Base-by-base conservation (phyloP, 495 filamentous ascomycete genomes). In the Penicillium taxi region DNA sequence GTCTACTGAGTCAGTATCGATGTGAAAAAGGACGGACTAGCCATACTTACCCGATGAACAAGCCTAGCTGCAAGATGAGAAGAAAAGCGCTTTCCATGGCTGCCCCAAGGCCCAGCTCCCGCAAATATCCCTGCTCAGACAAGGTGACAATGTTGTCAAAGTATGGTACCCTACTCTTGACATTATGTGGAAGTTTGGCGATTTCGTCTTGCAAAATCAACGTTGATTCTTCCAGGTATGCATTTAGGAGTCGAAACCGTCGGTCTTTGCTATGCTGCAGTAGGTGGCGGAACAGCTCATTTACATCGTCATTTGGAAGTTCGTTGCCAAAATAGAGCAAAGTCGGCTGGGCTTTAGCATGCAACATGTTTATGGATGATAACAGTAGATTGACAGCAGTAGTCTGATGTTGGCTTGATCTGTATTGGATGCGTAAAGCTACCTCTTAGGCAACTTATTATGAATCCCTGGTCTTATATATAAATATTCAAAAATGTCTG, bases 321-420 rank as follows among this genome's bases (percentile, higher is more conserved):
- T 65, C 59, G 37, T 69, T 68, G 40, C 58, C 55, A 39, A 69
- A 71, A 48, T 55, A 67, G 11, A 53, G 27, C 15, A 69, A 40
- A n/a, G n/a, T n/a, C n/a, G n/a, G n/a, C n/a, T n/a, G n/a, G n/a
- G n/a, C n/a, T n/a, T n/a, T n/a, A n/a, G n/a, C n/a, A n/a, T n/a
- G n/a, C n/a, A n/a, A n/a, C n/a, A n/a, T n/a, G n/a, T n/a, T n/a
- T n/a, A n/a, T n/a, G n/a, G n/a, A n/a, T n/a, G n/a, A n/a, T n/a
- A n/a, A n/a, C n/a, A n/a, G n/a, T n/a, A n/a, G n/a, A n/a, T n/a
- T n/a, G n/a, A n/a, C n/a, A n/a, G n/a, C n/a, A n/a, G n/a, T n/a
- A n/a, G n/a, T n/a, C n/a, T n/a, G n/a, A n/a, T n/a, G n/a, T n/a
- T n/a, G n/a, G n/a, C n/a, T n/a, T n/a, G n/a, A n/a, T n/a, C n/a